Conservation (phyloP, 1,284 basidiomycete species). For the Sporisorium sorghi region DNA sequence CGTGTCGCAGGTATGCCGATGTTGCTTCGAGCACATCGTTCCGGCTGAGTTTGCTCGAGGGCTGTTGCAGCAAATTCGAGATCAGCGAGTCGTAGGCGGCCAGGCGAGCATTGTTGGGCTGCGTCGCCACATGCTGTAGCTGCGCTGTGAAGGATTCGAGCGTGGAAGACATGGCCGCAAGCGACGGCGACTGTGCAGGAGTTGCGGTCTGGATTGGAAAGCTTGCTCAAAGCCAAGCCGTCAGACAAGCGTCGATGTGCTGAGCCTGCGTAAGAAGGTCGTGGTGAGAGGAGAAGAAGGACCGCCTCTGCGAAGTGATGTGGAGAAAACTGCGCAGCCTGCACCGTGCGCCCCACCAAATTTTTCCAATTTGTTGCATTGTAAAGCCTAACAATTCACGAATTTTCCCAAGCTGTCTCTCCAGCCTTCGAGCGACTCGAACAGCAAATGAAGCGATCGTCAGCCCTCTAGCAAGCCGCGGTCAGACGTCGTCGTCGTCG, state of each 20-base stretch:
- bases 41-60: conserved; percentile 21
- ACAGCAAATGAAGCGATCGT: too few relatives aligned
- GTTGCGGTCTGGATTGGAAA: neutral
- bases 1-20: conserved; percentile 76
- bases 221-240: neutral
- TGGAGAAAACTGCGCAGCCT: conserved; percentile 2
- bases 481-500: neutral
- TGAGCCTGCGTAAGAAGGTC: neutral
- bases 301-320: neutral
- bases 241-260: neutral
- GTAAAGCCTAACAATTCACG: neutral
- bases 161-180: conserved; percentile 19
- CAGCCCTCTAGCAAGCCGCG: neutral
- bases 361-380: neutral
- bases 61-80: conserved; percentile 25
- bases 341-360: conserved; percentile 4
- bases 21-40: conserved; percentile 30
- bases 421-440: too few relatives aligned
- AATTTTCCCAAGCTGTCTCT: too few relatives aligned
- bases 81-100: conserved; percentile 32
- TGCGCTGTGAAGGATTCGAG: conserved; percentile 25
- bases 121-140: conserved; percentile 36
- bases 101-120: conserved; percentile 34
- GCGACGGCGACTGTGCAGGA: neutral
- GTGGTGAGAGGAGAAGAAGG: conserved; percentile 1